These are phyloP conservation scores for Fusarium sacchari DNA, from an alignment of 2,329 filamentous ascomycete species.

Conservation along the genomic window DNA sequence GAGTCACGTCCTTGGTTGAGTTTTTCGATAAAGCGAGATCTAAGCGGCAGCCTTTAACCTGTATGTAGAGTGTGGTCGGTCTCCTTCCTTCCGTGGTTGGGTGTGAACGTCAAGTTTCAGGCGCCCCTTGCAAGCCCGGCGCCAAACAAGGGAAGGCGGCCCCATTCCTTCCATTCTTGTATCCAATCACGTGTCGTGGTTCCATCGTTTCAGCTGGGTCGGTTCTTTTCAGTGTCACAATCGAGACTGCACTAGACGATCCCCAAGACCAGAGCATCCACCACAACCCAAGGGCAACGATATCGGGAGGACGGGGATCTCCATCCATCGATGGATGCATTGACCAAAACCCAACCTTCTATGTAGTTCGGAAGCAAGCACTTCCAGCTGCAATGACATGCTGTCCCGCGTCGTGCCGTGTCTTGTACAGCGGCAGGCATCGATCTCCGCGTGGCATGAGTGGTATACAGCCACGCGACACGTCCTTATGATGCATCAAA, in stretches of 20 bases:
- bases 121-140: slow-evolving; percentile 31
- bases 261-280: slow-evolving; percentile 12
- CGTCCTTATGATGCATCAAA: not conserved
- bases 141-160: slow-evolving; percentile 27
- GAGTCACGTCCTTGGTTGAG: slow-evolving; percentile 12
- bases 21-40: slow-evolving; percentile 30
- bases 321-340: slow-evolving; percentile 6
- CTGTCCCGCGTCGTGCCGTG: slow-evolving; percentile 4
- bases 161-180: slow-evolving; percentile 3
- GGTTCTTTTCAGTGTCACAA: slow-evolving; percentile 30
- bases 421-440: slow-evolving; percentile 1
- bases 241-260: slow-evolving; percentile 17
- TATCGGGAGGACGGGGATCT: slow-evolving; percentile 2
- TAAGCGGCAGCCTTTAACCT: slow-evolving; percentile 7
- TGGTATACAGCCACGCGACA: slow-evolving; percentile 4
- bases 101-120: slow-evolving; percentile 26
- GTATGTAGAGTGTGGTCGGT: not conserved
- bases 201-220: slow-evolving; percentile 37
- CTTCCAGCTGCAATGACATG: slow-evolving; percentile 18
- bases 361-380: not conserved
- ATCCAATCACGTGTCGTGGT: slow-evolving; percentile 34
- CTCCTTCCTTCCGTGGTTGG: not conserved
- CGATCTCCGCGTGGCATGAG: slow-evolving; percentile 1
- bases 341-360: not conserved
- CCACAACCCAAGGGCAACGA: not conserved